Evolutionary conservation across 192 early-diverging fungal species (phyloP), one percentile per base, ranked within the genome.

Genomic region (Backusella sp.): DNA sequence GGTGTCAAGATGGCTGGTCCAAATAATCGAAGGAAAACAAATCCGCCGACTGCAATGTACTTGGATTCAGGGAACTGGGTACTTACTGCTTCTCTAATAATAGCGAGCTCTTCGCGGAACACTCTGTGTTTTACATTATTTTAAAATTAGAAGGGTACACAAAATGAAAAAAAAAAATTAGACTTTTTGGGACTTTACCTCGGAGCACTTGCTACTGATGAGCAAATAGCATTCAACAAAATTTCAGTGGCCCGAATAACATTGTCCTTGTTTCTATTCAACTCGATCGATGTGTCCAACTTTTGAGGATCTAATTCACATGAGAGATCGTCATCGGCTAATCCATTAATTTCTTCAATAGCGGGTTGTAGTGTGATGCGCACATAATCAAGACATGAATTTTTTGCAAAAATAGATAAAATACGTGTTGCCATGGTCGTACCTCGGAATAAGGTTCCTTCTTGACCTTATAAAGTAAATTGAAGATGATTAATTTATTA

Each of bases 1-100:
- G 97, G 97, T 1, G 95, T 88, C 17, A 97, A 94, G 74, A 99
- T 98, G 6, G 94, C 93, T 4, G 97, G 97, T 76, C 95, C 94
- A 73, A 98, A 88, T 88, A 98, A 95, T 17, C 97, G 92, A 77
- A 99, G 81, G 79, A 99, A 98, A 59, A 99, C 87, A 56, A 98
- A 97, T 0, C 95, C 94, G 73, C 97, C 96, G 0, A 99, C 96
- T 44, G 96, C 94, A 5, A 91, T 94, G 65, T 88, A 89, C 46
- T 91, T 92, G 14, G 94, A 89, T 53, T 94, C 93, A 0, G 93
- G 95, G 84, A 97, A 98, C 12, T 91, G 86, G 44, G 85, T 84
- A 26, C 86, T 86, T 1, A 98, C 96, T 32, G 95, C 84, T 68
- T 87, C 87, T 66, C 88, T 87, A 35, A 99, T 88, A 53, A 92